These are phyloP conservation scores for Pseudogymnoascus destructans DNA, from an alignment of 2,329 filamentous ascomycete genomes.

Conservation along the genomic window DNA sequence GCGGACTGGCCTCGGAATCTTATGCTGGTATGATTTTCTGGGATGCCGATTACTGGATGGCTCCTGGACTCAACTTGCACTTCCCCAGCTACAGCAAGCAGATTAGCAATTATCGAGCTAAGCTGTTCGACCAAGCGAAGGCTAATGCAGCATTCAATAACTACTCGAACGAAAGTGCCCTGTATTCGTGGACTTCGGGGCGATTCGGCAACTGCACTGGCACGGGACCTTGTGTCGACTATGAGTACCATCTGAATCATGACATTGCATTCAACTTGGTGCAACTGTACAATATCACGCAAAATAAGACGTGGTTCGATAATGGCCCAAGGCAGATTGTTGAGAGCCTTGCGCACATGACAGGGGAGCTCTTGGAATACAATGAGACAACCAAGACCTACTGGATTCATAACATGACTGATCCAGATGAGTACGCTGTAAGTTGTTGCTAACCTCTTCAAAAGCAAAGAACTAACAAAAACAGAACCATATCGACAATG, in stretches of 20 bases:
- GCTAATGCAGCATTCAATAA: conserved; percentile 47
- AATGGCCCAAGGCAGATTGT: conserved; percentile 46
- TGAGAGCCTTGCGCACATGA: conserved; percentile 49
- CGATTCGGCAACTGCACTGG: conserved; percentile 55
- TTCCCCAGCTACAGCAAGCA: conserved; percentile 49
- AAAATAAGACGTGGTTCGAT: conserved; percentile 26
- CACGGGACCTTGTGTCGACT: conserved; percentile 53
- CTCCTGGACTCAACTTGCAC: conserved; percentile 47
- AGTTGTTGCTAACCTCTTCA: conserved; percentile 15
- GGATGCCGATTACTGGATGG: conserved; percentile 30
- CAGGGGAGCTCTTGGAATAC: conserved; percentile 43
- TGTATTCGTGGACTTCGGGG: conserved; percentile 56
- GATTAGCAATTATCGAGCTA: conserved; percentile 50
- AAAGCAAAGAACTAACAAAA: background rate
- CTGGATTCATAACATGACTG: conserved; percentile 50
- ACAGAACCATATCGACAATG: conserved; percentile 37
- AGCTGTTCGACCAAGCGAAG: conserved; percentile 44
- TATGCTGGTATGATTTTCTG: conserved; percentile 44
- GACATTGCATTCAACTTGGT: conserved; percentile 45
- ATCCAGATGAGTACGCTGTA: conserved; percentile 41
- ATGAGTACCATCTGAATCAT: conserved; percentile 59
- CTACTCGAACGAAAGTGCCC: conserved; percentile 44
- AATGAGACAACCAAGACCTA: conserved; percentile 42
- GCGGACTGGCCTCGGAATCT: conserved; percentile 52
- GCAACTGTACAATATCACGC: conserved; percentile 25